Evolutionary conservation across 2,329 filamentous ascomycete genomes (phyloP).

Genomic region (Madurella fahalii): DNA sequence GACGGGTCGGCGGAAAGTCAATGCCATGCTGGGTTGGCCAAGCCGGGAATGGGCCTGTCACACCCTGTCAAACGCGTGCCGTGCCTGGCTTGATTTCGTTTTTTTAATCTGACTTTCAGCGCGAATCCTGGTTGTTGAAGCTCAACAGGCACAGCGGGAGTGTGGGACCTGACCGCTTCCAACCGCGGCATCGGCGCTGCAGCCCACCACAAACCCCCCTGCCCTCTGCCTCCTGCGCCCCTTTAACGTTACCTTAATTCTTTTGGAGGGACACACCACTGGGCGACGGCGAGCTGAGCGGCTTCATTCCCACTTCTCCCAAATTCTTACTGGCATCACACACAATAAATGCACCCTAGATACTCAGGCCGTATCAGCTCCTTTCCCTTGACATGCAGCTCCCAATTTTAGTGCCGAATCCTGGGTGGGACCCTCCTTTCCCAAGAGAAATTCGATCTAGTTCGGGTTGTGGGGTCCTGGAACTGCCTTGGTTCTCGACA

Average conservation of each 20-base stretch:
- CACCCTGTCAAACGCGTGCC: background rate
- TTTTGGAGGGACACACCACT: no score
- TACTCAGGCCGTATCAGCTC: no score
- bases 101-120: background rate
- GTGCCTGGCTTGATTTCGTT: background rate
- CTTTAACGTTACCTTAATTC: no score
- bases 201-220: no score
- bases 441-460: background rate
- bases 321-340: no score
- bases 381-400: background rate
- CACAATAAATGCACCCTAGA: no score
- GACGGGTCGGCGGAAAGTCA: background rate
- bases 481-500: background rate
- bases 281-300: no score
- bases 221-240: no score
- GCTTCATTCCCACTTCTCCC: no score
- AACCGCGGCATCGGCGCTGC: no score
- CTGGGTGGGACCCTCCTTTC: slow-evolving; percentile 1
- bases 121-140: background rate
- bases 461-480: no score
- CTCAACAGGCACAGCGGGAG: background rate
- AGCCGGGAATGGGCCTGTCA: background rate
- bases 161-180: no score
- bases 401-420: slow-evolving; percentile 6
- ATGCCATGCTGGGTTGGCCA: background rate